Conservation (phyloP, 257 asterid species). For the Solanum pimpinellifolium region DNA sequence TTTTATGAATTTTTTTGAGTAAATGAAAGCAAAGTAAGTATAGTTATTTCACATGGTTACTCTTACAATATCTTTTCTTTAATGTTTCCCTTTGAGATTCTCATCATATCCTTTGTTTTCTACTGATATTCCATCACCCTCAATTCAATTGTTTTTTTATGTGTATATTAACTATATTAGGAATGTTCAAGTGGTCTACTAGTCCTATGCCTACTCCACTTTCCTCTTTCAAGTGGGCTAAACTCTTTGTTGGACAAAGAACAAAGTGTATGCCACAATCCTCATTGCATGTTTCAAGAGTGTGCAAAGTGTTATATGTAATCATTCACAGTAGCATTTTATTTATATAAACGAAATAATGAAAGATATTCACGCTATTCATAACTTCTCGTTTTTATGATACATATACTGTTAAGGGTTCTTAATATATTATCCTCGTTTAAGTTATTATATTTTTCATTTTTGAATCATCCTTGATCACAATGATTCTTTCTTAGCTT, state of each 20-base stretch:
- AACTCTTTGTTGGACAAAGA: not conserved
- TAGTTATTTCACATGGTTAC: slow-evolving; percentile 17
- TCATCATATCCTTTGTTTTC: not conserved
- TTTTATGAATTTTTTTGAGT: not conserved
- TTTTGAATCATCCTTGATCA: not conserved
- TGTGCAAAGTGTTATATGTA: not conserved
- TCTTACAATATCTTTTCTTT: slow-evolving; percentile 3
- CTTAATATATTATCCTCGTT: not conserved
- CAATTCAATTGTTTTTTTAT: not conserved
- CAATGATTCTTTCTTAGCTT: not conserved
- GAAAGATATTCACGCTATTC: not conserved
- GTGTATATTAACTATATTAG: not conserved
- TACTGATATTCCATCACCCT: not conserved
- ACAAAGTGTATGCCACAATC: not conserved
- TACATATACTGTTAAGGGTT: no score
- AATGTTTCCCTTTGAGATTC: not conserved
- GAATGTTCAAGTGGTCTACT: not conserved
- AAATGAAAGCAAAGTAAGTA: not conserved
- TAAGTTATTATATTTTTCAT: no score
- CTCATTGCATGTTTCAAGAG: not conserved
- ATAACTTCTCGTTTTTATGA: no score
- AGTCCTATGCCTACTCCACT: not conserved
- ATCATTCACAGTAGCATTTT: no score
- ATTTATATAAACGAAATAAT: no score
- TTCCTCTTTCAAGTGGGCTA: not conserved